Evolutionary conservation across 2,329 filamentous ascomycete genomes (phyloP).

Genomic region (Drechmeria coniospora): DNA sequence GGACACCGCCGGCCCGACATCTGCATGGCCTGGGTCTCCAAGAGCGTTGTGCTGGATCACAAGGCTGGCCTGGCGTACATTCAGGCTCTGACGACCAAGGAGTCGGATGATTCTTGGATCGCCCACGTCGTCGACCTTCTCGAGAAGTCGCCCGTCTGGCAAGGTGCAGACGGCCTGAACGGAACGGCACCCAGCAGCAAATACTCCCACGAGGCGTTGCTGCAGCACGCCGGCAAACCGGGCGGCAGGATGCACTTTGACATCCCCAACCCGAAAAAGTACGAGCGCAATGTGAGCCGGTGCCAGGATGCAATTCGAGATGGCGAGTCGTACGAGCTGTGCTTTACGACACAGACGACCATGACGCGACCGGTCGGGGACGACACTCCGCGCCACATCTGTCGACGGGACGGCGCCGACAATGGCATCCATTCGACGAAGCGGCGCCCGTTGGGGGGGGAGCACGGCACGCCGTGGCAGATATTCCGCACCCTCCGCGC

Average conservation of each 20-base stretch:
- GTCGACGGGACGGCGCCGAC: neutral
- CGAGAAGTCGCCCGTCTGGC: slow-evolving; percentile 18
- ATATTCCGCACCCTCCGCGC: slow-evolving; percentile 56
- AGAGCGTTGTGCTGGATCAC: slow-evolving; percentile 67
- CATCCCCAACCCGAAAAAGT: slow-evolving; percentile 31
- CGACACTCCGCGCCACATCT: slow-evolving; percentile 19
- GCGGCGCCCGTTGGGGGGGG: slow-evolving; percentile 3
- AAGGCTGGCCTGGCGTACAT: slow-evolving; percentile 43
- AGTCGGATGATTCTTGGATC: slow-evolving; percentile 16
- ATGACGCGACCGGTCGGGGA: slow-evolving; percentile 34
- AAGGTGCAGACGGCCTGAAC: too few relatives aligned
- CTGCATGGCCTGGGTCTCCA: slow-evolving; percentile 60
- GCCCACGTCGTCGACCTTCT: slow-evolving; percentile 14
- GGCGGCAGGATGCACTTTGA: slow-evolving; percentile 14
- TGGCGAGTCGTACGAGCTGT: slow-evolving; percentile 76
- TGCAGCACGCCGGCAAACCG: slow-evolving; percentile 4
- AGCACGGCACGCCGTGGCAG: slow-evolving; percentile 38
- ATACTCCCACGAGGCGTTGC: slow-evolving; percentile 7
- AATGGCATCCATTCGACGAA: neutral
- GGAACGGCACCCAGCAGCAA: too few relatives aligned
- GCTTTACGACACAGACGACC: slow-evolving; percentile 60
- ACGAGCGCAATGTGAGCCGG: slow-evolving; percentile 48
- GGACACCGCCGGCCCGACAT: slow-evolving; percentile 46
- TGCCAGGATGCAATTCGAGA: slow-evolving; percentile 60
- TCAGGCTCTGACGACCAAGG: slow-evolving; percentile 28